Evolutionary conservation across 345 rosid genomes (phyloP).

Genomic region (Fremontodendron californicum): DNA sequence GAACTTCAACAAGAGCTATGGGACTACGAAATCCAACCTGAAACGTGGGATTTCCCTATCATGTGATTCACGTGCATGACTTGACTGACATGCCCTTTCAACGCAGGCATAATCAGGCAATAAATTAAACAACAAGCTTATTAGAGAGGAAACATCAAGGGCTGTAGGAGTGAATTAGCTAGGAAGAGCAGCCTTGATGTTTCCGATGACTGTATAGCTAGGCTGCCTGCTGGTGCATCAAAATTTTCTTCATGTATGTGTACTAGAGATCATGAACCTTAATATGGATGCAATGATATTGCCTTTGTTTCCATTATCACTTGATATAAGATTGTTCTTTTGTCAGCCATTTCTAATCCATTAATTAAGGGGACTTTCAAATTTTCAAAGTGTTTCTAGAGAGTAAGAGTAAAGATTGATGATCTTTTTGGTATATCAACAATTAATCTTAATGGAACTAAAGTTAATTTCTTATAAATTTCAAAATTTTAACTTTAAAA

Average conservation of each 20-base stretch:
- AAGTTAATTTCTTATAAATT: too few species aligned
- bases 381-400: too few species aligned
- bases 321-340: too few species aligned
- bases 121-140: neutral
- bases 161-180: neutral
- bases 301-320: neutral
- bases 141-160: neutral
- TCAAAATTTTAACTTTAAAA: too few species aligned
- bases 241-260: neutral
- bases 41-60: slow-evolving; percentile 11
- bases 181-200: neutral
- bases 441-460: too few species aligned
- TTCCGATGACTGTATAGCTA: neutral
- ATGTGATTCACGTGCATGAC: neutral
- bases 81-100: neutral
- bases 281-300: neutral
- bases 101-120: neutral
- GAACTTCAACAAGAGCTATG: slow-evolving; percentile 16
- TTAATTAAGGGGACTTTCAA: too few species aligned
- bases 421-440: neutral
- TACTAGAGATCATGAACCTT: neutral
- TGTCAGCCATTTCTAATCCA: neutral
- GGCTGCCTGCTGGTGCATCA: neutral
- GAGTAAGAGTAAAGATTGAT: neutral
- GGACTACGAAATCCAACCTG: slow-evolving; percentile 15